phyloP scores from a whole-genome alignment of 2,329 filamentous ascomycete species.

The Fusarium camptoceras region DNA sequence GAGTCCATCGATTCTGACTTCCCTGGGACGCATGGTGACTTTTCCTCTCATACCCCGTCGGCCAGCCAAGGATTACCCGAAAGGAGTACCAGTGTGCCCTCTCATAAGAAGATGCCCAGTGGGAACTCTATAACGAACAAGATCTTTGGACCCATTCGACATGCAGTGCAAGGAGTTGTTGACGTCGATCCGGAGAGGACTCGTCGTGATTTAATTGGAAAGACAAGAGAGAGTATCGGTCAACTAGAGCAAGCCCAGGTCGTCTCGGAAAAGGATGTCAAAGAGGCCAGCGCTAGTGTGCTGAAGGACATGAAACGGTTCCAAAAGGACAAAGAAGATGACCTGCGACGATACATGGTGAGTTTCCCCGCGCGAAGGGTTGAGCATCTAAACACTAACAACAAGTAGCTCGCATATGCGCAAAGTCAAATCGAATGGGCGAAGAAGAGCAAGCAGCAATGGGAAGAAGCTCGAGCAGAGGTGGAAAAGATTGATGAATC shows the following conservation, averaged over 20 bases:
- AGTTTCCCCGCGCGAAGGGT: slow-evolving; percentile 51
- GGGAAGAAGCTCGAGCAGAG: slow-evolving; percentile 90
- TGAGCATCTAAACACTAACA: slow-evolving; percentile 33
- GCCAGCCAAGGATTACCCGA: slow-evolving; percentile 78
- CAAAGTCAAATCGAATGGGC: slow-evolving; percentile 96
- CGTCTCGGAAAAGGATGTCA: slow-evolving; percentile 90
- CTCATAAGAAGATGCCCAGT: slow-evolving; percentile 83
- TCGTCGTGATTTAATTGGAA: slow-evolving; percentile 91
- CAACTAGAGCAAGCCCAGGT: slow-evolving; percentile 92
- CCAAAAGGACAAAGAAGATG: slow-evolving; percentile 94
- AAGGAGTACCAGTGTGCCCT: slow-evolving; percentile 56
- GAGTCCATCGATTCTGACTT: slow-evolving; percentile 97
- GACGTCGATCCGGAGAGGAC: slow-evolving; percentile 96
- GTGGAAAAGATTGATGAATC: slow-evolving; percentile 85
- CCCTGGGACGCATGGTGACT: slow-evolving; percentile 85
- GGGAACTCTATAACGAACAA: slow-evolving; percentile 93
- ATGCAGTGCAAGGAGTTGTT: slow-evolving; percentile 95
- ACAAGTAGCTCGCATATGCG: slow-evolving; percentile 82
- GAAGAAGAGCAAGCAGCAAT: slow-evolving; percentile 87
- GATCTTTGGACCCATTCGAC: slow-evolving; percentile 93
- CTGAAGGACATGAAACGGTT: slow-evolving; percentile 92
- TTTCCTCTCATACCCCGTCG: slow-evolving; percentile 71
- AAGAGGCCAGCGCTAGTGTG: slow-evolving; percentile 89
- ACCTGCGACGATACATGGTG: slow-evolving; percentile 95
- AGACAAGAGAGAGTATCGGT: slow-evolving; percentile 87